Evolutionary conservation across 192 early-diverging fungal species (phyloP).

Genomic region (Mortierella alpina): DNA sequence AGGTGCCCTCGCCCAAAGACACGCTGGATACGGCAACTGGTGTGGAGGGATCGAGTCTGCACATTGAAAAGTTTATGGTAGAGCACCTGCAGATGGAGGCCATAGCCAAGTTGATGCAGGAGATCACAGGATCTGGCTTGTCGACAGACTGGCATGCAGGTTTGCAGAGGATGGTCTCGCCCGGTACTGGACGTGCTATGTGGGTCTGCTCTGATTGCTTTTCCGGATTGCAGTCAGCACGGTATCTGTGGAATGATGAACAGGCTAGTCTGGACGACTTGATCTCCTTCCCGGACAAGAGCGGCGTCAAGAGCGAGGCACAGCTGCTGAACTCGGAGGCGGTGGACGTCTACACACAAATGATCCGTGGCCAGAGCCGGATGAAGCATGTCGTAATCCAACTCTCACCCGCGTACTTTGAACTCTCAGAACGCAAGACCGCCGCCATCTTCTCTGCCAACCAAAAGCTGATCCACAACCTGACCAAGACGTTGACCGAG

Average conservation of each 20-base stretch:
- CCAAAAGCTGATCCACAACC: constrained; percentile 24
- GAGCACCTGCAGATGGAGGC: constrained; percentile 35
- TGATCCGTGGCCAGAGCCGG: constrained; percentile 23
- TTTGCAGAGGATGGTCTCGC: constrained; percentile 31
- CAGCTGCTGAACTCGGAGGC: constrained; percentile 24
- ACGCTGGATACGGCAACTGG: constrained; percentile 12
- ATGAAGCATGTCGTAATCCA: constrained; percentile 27
- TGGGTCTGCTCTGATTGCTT: constrained; percentile 46
- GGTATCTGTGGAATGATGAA: constrained; percentile 34
- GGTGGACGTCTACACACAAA: constrained; percentile 26
- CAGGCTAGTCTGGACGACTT: constrained; percentile 40
- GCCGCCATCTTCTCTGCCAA: constrained; percentile 25
- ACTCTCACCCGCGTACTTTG: constrained; percentile 26
- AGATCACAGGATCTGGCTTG: constrained; percentile 29
- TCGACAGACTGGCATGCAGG: constrained; percentile 32
- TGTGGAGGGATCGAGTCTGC: constrained; percentile 23
- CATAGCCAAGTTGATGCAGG: constrained; percentile 26
- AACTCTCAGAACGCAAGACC: constrained; percentile 21
- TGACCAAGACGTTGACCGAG: constrained; percentile 22
- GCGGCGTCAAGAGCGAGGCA: constrained; percentile 39
- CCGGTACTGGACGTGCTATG: constrained; percentile 26
- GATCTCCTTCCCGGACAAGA: constrained; percentile 27
- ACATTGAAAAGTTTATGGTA: constrained; percentile 36
- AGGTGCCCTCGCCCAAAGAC: constrained; percentile 12
- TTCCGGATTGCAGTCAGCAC: constrained; percentile 10